Evolutionary conservation across 345 rosid species (phyloP).

Genomic region (Nephelium lappaceum): DNA sequence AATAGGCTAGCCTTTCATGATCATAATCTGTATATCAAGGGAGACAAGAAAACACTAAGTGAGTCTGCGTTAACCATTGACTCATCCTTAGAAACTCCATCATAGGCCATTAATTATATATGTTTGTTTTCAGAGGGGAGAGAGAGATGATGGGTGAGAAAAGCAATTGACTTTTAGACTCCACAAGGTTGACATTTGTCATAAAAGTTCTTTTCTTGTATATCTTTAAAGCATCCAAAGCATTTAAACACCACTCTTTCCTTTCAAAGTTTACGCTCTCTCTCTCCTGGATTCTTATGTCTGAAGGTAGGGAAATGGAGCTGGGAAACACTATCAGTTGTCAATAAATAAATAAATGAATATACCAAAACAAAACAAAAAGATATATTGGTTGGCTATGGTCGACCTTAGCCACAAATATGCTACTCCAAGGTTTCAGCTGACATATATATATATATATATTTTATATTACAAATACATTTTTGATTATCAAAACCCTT

Average conservation of each 20-base stretch:
- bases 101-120: conserved; percentile 40
- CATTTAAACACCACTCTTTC: conserved; percentile 15
- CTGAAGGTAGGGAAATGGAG: conserved; percentile 29
- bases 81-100: conserved; percentile 32
- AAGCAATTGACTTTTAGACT: conserved; percentile 47
- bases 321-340: conserved; percentile 49
- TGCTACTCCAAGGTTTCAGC: conserved; percentile 2
- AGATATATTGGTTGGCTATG: conserved; percentile 27
- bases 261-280: neutral
- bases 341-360: neutral
- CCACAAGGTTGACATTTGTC: conserved; percentile 41
- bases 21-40: conserved; percentile 21
- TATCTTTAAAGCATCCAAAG: conserved; percentile 43
- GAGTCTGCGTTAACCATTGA: conserved; percentile 54
- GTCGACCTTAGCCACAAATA: conserved; percentile 14
- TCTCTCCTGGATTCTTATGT: conserved; percentile 39
- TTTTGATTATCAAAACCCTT: too few relatives aligned
- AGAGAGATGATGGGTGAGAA: conserved; percentile 25
- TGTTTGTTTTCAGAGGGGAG: conserved; percentile 14
- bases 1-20: conserved; percentile 11
- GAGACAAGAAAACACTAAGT: conserved; percentile 59
- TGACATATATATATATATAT: too few relatives aligned
- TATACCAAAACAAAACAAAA: too few relatives aligned
- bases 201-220: conserved; percentile 24
- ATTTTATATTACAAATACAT: too few relatives aligned